These are phyloP conservation scores for Saprolegnia diclina DNA, from an alignment of 352 stramenopile species.

Conservation along the genomic window DNA sequence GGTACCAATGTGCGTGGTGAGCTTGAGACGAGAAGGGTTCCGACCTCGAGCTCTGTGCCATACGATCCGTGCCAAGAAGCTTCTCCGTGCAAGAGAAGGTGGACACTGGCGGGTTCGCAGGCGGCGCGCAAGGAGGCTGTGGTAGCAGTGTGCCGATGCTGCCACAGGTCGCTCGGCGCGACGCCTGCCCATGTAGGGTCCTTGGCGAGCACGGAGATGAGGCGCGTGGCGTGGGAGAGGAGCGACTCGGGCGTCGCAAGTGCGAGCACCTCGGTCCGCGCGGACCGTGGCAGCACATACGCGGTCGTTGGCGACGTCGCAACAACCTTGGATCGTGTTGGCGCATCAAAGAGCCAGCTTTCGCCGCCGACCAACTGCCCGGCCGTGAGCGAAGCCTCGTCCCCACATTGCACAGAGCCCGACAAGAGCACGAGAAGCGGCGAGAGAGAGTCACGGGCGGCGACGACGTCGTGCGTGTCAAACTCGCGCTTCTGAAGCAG, in stretches of 20 bases:
- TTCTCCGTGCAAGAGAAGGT: neutral
- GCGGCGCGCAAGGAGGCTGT: neutral
- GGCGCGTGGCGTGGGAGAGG: neutral
- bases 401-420: neutral
- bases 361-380: neutral
- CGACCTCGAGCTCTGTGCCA: neutral
- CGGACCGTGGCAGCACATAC: neutral
- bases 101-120: neutral
- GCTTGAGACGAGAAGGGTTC: neutral
- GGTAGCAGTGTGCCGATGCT: neutral
- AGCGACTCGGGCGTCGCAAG: neutral
- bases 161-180: neutral
- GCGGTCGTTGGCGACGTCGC: neutral
- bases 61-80: neutral
- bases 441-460: neutral
- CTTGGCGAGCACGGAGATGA: neutral
- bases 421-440: neutral
- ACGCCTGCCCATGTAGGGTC: neutral
- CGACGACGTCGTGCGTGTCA: neutral
- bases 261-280: neutral
- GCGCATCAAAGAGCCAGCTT: neutral
- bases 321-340: neutral
- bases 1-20: no score
- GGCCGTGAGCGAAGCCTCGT: neutral
- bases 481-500: neutral